A percentile compares a stretch with the other conserved stretches of the same genome.
Evolutionary conservation across 257 asterid species (phyloP).

Genomic region (Knoxia roxburghii): DNA sequence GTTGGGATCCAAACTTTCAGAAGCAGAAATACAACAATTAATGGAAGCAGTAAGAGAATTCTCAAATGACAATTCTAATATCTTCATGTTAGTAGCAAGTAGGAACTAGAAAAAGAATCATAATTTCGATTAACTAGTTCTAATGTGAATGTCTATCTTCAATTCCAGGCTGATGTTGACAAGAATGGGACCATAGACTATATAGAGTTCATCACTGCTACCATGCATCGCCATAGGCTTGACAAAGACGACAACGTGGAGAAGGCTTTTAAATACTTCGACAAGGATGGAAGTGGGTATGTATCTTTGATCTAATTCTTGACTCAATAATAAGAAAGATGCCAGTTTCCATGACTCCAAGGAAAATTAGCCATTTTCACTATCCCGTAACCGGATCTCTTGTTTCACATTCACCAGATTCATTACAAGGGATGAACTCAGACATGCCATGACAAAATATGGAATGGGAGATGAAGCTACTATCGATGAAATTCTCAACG

Average conservation of each 20-base stretch:
- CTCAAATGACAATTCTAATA: background rate
- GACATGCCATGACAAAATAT: constrained; percentile 68
- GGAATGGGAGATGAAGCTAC: constrained; percentile 96
- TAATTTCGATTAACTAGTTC: background rate
- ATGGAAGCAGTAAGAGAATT: constrained; percentile 79
- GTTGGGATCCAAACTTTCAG: constrained; percentile 80
- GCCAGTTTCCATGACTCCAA: background rate
- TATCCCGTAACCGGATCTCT: background rate
- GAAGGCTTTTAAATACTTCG: constrained; percentile 76
- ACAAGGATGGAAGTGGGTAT: constrained; percentile 73
- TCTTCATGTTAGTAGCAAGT: background rate
- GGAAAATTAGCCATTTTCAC: background rate
- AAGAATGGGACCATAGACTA: constrained; percentile 78
- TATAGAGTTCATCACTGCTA: constrained; percentile 73
- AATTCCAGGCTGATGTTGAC: constrained; percentile 80
- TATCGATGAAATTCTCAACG: constrained; percentile 73
- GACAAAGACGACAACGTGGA: constrained; percentile 67
- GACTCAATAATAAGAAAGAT: background rate
- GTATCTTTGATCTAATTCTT: background rate
- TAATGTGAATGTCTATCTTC: background rate
- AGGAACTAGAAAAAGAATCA: background rate
- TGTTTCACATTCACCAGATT: constrained; percentile 30
- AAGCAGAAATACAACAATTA: constrained; percentile 58
- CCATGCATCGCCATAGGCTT: constrained; percentile 89
- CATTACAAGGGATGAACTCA: constrained; percentile 91